Evolutionary conservation across 1,284 basidiomycete species (phyloP).

Genomic region (Papiliotrema nemorosa): DNA sequence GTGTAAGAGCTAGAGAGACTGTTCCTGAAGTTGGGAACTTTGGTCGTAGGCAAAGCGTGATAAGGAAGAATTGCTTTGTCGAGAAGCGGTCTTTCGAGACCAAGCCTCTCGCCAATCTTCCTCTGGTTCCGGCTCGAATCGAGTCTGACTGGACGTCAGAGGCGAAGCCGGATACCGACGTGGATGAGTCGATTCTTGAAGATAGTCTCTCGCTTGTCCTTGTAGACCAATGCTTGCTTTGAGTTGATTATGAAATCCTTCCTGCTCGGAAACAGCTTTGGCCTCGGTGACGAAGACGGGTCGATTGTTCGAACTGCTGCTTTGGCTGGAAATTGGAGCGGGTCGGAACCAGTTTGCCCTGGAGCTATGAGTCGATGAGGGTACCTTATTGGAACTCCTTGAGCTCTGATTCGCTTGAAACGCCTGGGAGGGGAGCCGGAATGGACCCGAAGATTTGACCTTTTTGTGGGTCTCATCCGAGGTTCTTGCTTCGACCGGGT

Average conservation of each 20-base stretch:
- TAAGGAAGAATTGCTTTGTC: too few species aligned
- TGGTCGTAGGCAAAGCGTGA: too few species aligned
- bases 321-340: not conserved
- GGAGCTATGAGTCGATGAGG: not conserved
- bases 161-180: not conserved
- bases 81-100: too few species aligned
- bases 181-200: not conserved
- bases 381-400: not conserved
- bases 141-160: not conserved
- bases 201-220: not conserved
- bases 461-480: not conserved
- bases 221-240: not conserved
- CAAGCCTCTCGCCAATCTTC: not conserved
- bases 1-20: too few species aligned
- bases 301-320: not conserved
- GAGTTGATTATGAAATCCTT: not conserved
- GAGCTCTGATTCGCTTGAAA: not conserved
- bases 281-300: not conserved
- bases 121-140: not conserved
- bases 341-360: conserved; percentile 1
- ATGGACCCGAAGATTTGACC: not conserved
- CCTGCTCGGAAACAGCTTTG: not conserved
- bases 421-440: not conserved
- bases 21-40: too few species aligned
- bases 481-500: not conserved